phyloP scores from a whole-genome alignment of 805 yeast species.

The Zygoascus bituminiphila region DNA sequence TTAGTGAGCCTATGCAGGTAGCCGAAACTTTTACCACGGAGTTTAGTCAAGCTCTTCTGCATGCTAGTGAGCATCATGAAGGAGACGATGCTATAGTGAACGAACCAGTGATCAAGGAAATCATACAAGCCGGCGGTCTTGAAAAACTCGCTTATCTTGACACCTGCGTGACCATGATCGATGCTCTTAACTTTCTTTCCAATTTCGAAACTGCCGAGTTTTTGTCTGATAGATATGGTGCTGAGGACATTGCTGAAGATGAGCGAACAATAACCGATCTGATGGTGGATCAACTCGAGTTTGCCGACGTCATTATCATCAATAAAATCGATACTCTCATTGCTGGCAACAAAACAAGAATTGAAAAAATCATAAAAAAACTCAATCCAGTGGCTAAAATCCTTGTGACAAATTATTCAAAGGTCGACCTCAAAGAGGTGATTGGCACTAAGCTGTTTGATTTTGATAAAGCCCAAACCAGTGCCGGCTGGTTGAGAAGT shows the following conservation, averaged over 20 bases:
- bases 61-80: constrained; percentile 12
- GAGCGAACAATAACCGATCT: constrained; percentile 40
- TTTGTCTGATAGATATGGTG: constrained; percentile 33
- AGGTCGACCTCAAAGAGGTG: constrained; percentile 31
- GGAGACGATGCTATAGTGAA: constrained; percentile 14
- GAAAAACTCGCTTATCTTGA: constrained; percentile 34
- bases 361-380: constrained; percentile 29
- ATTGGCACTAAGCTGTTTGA: constrained; percentile 33
- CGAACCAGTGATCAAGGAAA: constrained; percentile 17
- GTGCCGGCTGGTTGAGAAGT: constrained; percentile 41
- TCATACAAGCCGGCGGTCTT: constrained; percentile 35
- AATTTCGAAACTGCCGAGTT: constrained; percentile 39
- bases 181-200: constrained; percentile 35
- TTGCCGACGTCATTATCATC: constrained; percentile 37
- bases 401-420: constrained; percentile 31
- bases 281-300: constrained; percentile 41
- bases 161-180: constrained; percentile 41
- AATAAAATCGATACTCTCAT: constrained; percentile 32
- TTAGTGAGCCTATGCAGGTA: constrained; percentile 44
- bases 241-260: constrained; percentile 33
- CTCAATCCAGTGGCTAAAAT: constrained; percentile 39
- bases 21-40: constrained; percentile 42
- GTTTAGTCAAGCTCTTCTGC: constrained; percentile 32
- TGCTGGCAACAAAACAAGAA: constrained; percentile 24
- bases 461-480: constrained; percentile 36